phyloP scores from a whole-genome alignment of 169 alveolate species.

The Babesia caballi region DNA sequence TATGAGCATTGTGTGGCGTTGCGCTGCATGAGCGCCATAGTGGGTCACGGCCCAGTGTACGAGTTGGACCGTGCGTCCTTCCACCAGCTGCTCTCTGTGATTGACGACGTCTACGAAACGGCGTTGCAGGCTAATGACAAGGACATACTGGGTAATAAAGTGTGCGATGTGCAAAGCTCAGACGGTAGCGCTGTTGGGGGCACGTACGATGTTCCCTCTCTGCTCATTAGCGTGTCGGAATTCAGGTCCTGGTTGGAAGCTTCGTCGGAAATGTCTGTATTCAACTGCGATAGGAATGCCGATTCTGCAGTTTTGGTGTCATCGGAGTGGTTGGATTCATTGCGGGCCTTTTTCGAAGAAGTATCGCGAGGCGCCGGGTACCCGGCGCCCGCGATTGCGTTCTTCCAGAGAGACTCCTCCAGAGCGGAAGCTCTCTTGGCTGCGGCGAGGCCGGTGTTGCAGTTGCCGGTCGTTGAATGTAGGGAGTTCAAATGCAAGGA shows the following conservation, averaged over 20 bases:
- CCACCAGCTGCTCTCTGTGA: not conserved
- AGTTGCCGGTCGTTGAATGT: not conserved
- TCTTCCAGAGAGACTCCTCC: not conserved
- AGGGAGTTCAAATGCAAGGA: not conserved
- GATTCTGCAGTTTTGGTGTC: not conserved
- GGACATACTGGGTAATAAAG: not conserved
- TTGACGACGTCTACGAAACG: slow-evolving; percentile 18
- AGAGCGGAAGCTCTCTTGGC: not conserved
- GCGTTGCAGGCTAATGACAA: slow-evolving; percentile 8
- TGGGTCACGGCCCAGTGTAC: not conserved
- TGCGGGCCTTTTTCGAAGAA: not conserved
- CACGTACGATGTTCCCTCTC: not conserved
- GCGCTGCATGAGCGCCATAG: not conserved
- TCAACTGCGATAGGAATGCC: not conserved
- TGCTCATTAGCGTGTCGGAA: not conserved
- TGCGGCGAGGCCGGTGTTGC: not conserved
- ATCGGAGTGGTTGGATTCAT: not conserved
- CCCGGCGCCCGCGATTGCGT: not conserved
- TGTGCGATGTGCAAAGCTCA: not conserved
- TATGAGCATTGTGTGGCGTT: not conserved
- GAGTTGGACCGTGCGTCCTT: not conserved
- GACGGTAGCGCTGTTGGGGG: not conserved
- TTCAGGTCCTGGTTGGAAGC: slow-evolving; percentile 7
- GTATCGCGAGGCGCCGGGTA: not conserved
- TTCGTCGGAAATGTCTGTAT: not conserved